Percentiles rank a stretch among this genome's conserved stretches.
These are phyloP conservation scores for Quambalaria eucalypti DNA, from an alignment of 1,284 basidiomycete species.

Conservation along the genomic window DNA sequence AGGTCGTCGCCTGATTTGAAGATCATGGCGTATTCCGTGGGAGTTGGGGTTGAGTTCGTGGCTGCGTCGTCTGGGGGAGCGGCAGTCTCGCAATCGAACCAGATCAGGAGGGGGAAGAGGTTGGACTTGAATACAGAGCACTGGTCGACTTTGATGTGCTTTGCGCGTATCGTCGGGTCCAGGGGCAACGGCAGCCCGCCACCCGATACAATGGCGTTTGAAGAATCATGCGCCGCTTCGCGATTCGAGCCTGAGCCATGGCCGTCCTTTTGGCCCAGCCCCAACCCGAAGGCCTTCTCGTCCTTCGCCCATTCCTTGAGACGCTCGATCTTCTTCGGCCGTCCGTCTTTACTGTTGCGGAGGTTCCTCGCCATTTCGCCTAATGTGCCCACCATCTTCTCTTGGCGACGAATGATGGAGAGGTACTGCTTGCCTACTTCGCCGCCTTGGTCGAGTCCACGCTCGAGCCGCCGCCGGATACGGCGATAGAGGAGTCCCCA, in stretches of 20 bases:
- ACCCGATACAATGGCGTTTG: constrained; percentile 50
- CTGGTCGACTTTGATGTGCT: constrained; percentile 77
- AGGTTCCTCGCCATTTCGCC: constrained; percentile 76
- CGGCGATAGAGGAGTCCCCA: constrained; percentile 85
- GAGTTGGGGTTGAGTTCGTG: constrained; percentile 20
- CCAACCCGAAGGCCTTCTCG: background rate
- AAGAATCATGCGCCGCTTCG: too few relatives aligned
- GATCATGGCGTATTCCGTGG: constrained; percentile 72
- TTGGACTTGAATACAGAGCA: constrained; percentile 97
- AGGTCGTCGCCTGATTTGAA: constrained; percentile 99
- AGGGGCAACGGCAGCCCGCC: constrained; percentile 58
- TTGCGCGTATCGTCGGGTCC: constrained; percentile 71
- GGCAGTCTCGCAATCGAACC: constrained; percentile 56
- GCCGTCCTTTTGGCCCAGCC: background rate
- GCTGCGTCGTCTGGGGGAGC: background rate
- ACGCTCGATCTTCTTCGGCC: constrained; percentile 95
- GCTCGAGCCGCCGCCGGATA: constrained; percentile 68
- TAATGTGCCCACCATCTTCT: constrained; percentile 66
- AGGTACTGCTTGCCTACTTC: constrained; percentile 57
- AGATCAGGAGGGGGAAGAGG: constrained; percentile 79
- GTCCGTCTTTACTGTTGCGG: constrained; percentile 77
- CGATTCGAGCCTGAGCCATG: constrained; percentile 55
- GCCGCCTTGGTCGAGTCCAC: constrained; percentile 62
- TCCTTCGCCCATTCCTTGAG: constrained; percentile 47
- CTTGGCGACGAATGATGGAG: constrained; percentile 55